Evolutionary conservation across 2,329 filamentous ascomycete genomes (phyloP).

Genomic region (Botryosphaeria agaves): DNA sequence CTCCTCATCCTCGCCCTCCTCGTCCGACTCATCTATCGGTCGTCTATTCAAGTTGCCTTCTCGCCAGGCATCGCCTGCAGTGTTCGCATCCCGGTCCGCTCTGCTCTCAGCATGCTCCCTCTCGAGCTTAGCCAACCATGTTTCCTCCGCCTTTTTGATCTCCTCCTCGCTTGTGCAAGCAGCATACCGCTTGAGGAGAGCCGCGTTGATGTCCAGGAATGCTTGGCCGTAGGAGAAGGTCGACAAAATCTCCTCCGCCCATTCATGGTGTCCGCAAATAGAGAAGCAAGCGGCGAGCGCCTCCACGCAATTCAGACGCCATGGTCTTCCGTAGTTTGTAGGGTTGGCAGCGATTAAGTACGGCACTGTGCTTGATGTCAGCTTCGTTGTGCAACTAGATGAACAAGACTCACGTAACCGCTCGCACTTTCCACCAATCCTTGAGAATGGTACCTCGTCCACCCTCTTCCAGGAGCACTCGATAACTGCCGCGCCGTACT

Average conservation of each 20-base stretch:
- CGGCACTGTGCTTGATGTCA: slow-evolving; percentile 43
- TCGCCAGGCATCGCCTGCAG: slow-evolving; percentile 65
- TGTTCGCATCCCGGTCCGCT: slow-evolving; percentile 39
- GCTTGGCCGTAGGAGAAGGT: slow-evolving; percentile 79
- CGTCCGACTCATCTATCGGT: slow-evolving; percentile 34
- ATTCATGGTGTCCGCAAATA: slow-evolving; percentile 82
- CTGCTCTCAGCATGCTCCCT: slow-evolving; percentile 73
- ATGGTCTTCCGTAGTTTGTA: slow-evolving; percentile 93
- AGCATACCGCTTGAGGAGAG: slow-evolving; percentile 68
- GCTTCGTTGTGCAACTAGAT: not conserved
- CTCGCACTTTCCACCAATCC: slow-evolving; percentile 88
- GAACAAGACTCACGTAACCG: slow-evolving; percentile 36
- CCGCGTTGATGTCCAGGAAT: slow-evolving; percentile 81
- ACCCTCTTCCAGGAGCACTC: slow-evolving; percentile 95
- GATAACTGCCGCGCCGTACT: slow-evolving; percentile 85
- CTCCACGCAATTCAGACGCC: slow-evolving; percentile 90
- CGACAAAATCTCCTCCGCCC: slow-evolving; percentile 68
- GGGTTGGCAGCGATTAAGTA: slow-evolving; percentile 94
- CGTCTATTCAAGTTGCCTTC: slow-evolving; percentile 71
- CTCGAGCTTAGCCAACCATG: slow-evolving; percentile 82
- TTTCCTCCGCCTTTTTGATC: slow-evolving; percentile 68
- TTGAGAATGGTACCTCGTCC: slow-evolving; percentile 74
- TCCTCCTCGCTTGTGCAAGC: slow-evolving; percentile 65
- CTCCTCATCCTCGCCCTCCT: slow-evolving; percentile 24
- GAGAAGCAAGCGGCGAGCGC: slow-evolving; percentile 82